Evolutionary conservation across 345 rosid genomes (phyloP).

Genomic region (Syzygium oleosum): DNA sequence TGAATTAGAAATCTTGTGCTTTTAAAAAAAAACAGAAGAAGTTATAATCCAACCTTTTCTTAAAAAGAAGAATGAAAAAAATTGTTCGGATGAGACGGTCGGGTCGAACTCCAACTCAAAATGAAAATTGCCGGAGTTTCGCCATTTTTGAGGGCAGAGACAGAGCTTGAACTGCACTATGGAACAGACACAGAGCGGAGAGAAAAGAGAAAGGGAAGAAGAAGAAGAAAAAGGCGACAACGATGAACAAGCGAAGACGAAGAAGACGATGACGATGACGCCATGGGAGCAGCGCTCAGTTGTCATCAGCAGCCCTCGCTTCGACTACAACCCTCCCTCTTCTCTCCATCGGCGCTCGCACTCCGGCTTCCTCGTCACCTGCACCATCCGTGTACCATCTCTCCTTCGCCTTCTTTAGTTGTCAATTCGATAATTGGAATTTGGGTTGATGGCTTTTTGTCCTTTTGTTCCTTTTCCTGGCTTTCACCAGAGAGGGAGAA

Average conservation of each 20-base stretch:
- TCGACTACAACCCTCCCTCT: slow-evolving; percentile 76
- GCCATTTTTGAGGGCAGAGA: neutral
- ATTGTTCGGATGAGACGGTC: neutral
- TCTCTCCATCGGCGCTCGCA: slow-evolving; percentile 67
- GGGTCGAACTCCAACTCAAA: neutral
- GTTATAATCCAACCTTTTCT: neutral
- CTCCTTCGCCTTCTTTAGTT: neutral
- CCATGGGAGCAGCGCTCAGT: slow-evolving; percentile 81
- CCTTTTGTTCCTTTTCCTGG: neutral
- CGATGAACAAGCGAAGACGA: neutral
- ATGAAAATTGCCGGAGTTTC: neutral
- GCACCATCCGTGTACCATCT: slow-evolving; percentile 45
- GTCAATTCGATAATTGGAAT: neutral
- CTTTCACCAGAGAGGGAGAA: slow-evolving; percentile 68
- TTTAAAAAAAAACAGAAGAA: neutral
- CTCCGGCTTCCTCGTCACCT: slow-evolving; percentile 79
- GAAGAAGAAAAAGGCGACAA: neutral
- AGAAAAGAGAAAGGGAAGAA: neutral
- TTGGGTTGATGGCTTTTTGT: neutral
- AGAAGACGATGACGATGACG: slow-evolving; percentile 19
- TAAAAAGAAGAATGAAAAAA: neutral
- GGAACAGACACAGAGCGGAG: neutral
- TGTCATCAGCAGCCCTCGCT: slow-evolving; percentile 79
- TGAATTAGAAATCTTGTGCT: neutral
- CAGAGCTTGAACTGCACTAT: fast-evolving